Percentiles rank a stretch among this genome's conserved stretches.
phyloP scores from a whole-genome alignment of 345 rosid genomes.

The Euphorbia peplus region DNA sequence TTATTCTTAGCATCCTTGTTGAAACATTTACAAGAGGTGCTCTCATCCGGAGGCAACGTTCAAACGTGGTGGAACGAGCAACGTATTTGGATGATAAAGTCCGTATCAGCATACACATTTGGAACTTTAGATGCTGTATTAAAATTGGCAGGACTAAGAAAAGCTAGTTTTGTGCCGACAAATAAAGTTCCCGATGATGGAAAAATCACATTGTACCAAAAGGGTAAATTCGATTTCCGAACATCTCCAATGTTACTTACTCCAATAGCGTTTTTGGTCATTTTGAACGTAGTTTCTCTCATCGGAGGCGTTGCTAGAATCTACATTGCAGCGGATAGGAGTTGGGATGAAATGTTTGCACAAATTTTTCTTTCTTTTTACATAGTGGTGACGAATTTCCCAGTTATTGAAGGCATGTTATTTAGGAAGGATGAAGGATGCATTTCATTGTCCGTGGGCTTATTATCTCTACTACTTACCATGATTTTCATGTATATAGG shows the following conservation, averaged over 20 bases:
- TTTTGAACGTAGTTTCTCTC: constrained; percentile 20
- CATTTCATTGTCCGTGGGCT: constrained; percentile 8
- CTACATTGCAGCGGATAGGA: background rate
- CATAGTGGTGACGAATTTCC: constrained; percentile 24
- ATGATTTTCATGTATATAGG: constrained; percentile 3
- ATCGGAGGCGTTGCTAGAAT: constrained; percentile 18
- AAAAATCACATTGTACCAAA: constrained; percentile 12
- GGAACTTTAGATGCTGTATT: constrained; percentile 18
- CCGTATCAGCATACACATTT: constrained; percentile 16
- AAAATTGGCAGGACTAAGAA: constrained; percentile 15
- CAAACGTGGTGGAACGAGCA: constrained; percentile 19
- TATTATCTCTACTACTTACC: constrained; percentile 7
- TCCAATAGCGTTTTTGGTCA: constrained; percentile 19
- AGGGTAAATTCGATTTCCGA: constrained; percentile 26
- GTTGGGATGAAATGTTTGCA: constrained; percentile 16
- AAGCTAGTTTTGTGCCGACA: constrained; percentile 22
- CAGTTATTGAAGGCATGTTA: constrained; percentile 27
- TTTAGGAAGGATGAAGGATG: constrained; percentile 25
- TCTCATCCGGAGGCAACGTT: constrained; percentile 15
- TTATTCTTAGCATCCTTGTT: constrained; percentile 9
- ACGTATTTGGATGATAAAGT: constrained; percentile 21
- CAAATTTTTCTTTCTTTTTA: constrained; percentile 26
- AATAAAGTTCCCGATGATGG: constrained; percentile 21
- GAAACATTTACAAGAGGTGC: constrained; percentile 14
- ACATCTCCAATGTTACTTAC: constrained; percentile 12